Conservation (phyloP, 2,329 filamentous ascomycete species). For the Raffaelea albimanens region DNA sequence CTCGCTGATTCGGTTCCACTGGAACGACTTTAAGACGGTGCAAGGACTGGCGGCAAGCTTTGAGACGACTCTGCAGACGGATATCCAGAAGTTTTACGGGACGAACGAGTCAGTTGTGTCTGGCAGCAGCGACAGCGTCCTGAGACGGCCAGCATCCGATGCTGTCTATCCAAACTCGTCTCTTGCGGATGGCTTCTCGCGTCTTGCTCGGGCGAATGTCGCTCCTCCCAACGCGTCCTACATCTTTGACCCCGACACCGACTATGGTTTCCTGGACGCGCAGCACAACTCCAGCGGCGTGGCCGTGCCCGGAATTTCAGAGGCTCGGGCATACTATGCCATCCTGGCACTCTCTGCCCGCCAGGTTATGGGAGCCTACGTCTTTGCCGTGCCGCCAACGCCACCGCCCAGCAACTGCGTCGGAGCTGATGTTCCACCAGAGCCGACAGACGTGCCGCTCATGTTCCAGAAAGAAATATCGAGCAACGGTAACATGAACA, state of each 20-base stretch:
- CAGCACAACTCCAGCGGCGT: constrained; percentile 52
- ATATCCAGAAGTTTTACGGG: background rate
- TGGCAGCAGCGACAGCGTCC: background rate
- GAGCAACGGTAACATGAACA: constrained; percentile 74
- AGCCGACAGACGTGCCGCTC: constrained; percentile 53
- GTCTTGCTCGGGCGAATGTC: too few relatives aligned
- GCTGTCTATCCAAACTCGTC: too few relatives aligned
- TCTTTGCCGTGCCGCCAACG: too few relatives aligned
- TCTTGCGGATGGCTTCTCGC: too few relatives aligned
- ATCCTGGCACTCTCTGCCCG: constrained; percentile 70
- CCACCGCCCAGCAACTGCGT: too few relatives aligned
- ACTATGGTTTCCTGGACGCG: constrained; percentile 38
- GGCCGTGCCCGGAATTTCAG: constrained; percentile 57
- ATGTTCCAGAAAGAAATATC: constrained; percentile 79
- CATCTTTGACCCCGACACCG: constrained; percentile 12
- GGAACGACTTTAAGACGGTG: constrained; percentile 57
- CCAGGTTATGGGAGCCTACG: constrained; percentile 48
- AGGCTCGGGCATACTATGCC: constrained; percentile 65
- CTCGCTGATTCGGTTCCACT: constrained; percentile 65
- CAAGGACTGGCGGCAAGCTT: constrained; percentile 2
- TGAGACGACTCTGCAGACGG: background rate
- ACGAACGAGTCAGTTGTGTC: background rate
- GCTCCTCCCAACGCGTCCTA: constrained; percentile 54
- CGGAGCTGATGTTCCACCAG: too few relatives aligned
- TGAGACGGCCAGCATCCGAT: too few relatives aligned